Base-by-base conservation (phyloP, 139 green algal species). In the Chlamydomonas schloesseri region DNA sequence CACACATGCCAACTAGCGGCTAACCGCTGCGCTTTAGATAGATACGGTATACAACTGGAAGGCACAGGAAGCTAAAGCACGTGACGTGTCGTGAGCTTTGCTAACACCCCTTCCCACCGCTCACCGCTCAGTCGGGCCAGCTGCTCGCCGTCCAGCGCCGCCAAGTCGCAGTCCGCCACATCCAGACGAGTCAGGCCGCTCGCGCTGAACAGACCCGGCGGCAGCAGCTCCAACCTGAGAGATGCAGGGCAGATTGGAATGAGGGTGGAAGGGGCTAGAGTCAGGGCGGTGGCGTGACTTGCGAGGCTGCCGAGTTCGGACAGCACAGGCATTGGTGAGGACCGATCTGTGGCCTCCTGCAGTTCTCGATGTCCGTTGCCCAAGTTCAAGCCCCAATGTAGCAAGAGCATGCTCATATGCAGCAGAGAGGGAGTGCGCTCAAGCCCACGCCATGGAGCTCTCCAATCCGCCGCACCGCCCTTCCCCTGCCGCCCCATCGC, bases 131-230 rank as follows among this genome's bases (percentile, higher is more conserved):
- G 33, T 4, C 17, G 0, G 8, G 23, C 28, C 34, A 87, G 20
- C 11, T 68, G 23, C 17, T 47, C n/a, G 64, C 78, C 62, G 23
- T 71, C 34, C 18, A 79, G 26, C 10, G 11, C 24, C 17, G 34
- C 55, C 69, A 87, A 70, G 53, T 87, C 55, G 69, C 65, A 76
- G 34, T 87, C 81, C 53, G 69, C 26, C 34, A 68, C 13, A 26
- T 87, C 81, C 23, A 87, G 55, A 13, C 55, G 53, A 14, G 53
- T 79, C 8, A 87, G 70, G 26, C 6, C 11, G 9, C 55, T 72
- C 15, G 37, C 53, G 29, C 8, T 5, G 18, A 70, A 57, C 24
- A 87, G 53, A 2, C 29, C 36, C 3, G 46, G 1, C 33, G 81
- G 81, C 0, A 71, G 53, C 14, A 53, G 2, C 53, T 79, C 81